Base-by-base conservation (phyloP, 2,329 filamentous ascomycete genomes). In the Colletotrichum plurivorum region DNA sequence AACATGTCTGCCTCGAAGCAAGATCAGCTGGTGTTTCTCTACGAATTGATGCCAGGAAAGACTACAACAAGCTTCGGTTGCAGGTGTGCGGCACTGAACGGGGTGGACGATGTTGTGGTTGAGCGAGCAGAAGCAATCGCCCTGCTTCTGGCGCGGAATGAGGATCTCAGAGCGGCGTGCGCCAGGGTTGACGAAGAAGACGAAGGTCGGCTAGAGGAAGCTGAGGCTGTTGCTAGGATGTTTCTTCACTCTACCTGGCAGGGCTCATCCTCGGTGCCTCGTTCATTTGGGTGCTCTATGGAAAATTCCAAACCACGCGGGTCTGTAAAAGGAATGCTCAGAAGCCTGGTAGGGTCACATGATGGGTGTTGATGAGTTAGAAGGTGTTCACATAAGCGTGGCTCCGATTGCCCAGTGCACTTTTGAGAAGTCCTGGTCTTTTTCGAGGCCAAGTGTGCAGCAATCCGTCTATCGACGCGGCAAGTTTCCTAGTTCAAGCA, bases 61-160 rank as follows among this genome's bases (percentile, higher is more conserved):
- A 95, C 91, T 73, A 89, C 84, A 8, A 92, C 93, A 15, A 98
- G 94, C 76, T 97, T 97, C 75, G 96, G 96, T 0, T 93, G 91
- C 31, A 87, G 88, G 79, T 98, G 96, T 76, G 96, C 96, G 31
- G 90, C 90, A 4, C 88, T 97, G 78, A 98, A 97, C 74, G 95
- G 95, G 1, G 90, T 99, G 15, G 91, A 94, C 36, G 76, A 81
- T 18, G 84, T 87, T 5, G 88, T 98, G 10, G 87, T 98, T 7
- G 83, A 91, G 16, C 89, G 95, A 63, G 94, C 95, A 0, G 91
- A 94, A 71, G 87, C 91, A 8, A 85, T 99, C 43, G 89, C 92
- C 22, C 78, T 89, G 7, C 82, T 96, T 16, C 84, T 92, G 41
- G 88, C 89, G 16, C 88, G 86, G 58, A 93, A 94, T 7, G 92